These are phyloP conservation scores for Trichoderma citrinoviride DNA, from an alignment of 2,329 filamentous ascomycete species.

Conservation along the genomic window DNA sequence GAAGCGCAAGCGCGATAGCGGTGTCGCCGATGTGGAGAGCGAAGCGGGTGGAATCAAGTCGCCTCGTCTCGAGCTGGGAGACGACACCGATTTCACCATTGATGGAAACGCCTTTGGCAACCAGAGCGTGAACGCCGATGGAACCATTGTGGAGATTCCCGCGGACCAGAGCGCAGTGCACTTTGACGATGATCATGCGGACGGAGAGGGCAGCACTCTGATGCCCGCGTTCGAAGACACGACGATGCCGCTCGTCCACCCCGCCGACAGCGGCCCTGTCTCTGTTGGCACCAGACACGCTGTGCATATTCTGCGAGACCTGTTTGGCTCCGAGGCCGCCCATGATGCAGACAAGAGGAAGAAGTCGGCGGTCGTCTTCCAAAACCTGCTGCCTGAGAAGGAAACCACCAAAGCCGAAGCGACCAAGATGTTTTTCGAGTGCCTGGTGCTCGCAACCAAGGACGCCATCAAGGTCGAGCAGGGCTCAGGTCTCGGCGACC, in stretches of 20 bases:
- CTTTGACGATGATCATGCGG: constrained; percentile 47
- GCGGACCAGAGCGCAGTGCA: constrained; percentile 53
- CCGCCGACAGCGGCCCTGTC: constrained; percentile 79
- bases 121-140: constrained; percentile 55
- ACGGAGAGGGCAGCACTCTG: constrained; percentile 44
- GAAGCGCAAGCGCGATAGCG: constrained; percentile 92
- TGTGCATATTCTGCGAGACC: constrained; percentile 87
- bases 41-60: constrained; percentile 64
- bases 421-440: constrained; percentile 99
- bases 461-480: constrained; percentile 98
- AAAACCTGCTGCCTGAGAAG: constrained; percentile 81
- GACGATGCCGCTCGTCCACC: constrained; percentile 70
- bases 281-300: constrained; percentile 92
- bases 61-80: constrained; percentile 65
- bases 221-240: constrained; percentile 75
- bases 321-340: constrained; percentile 73
- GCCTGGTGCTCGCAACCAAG: constrained; percentile 92
- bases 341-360: constrained; percentile 69
- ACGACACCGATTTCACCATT: constrained; percentile 56
- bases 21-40: constrained; percentile 73
- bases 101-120: constrained; percentile 53
- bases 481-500: constrained; percentile 68
- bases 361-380: constrained; percentile 78
- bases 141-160: constrained; percentile 63
- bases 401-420: constrained; percentile 83